Evolutionary conservation across 768 basidiomycete genomes (phyloP).

Genomic region (Cantharellus anzutake): DNA sequence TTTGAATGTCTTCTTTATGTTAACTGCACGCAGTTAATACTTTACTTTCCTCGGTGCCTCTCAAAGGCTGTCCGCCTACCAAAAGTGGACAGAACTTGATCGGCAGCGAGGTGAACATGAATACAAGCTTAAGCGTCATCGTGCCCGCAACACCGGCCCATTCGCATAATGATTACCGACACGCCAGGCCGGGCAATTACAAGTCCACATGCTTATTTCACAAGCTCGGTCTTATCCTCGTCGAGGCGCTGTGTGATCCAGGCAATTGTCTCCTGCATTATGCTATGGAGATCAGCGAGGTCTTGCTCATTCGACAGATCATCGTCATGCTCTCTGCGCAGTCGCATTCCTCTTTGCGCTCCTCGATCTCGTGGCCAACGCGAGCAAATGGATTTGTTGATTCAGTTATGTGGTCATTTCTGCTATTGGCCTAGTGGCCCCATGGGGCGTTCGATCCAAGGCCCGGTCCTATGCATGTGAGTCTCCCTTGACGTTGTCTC

Average conservation of each 20-base stretch:
- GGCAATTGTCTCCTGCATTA: conserved; percentile 57
- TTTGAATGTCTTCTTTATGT: neutral
- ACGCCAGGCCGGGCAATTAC: no score
- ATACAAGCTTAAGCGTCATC: conserved; percentile 43
- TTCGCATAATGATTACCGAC: conserved; percentile 27
- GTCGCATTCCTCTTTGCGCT: conserved; percentile 39
- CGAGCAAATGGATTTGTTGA: conserved; percentile 55
- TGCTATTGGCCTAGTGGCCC: conserved; percentile 40
- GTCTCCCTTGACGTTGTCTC: conserved; percentile 13
- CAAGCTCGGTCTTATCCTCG: conserved; percentile 46
- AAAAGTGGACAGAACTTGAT: conserved; percentile 35
- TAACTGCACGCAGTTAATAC: conserved; percentile 28
- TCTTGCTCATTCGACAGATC: conserved; percentile 40
- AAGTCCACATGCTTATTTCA: conserved; percentile 46
- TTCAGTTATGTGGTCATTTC: conserved; percentile 52
- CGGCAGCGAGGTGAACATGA: conserved; percentile 39
- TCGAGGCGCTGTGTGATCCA: conserved; percentile 45
- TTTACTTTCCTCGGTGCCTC: conserved; percentile 53
- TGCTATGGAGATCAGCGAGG: conserved; percentile 1
- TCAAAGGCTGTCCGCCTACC: conserved; percentile 19
- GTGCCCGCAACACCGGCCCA: conserved; percentile 21
- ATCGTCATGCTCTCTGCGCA: conserved; percentile 39
- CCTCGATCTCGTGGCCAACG: conserved; percentile 50
- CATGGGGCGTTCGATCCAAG: conserved; percentile 17
- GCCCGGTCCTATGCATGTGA: conserved; percentile 45